These are phyloP conservation scores for Viridothelium virens DNA, from an alignment of 495 filamentous ascomycete species.

Conservation along the genomic window DNA sequence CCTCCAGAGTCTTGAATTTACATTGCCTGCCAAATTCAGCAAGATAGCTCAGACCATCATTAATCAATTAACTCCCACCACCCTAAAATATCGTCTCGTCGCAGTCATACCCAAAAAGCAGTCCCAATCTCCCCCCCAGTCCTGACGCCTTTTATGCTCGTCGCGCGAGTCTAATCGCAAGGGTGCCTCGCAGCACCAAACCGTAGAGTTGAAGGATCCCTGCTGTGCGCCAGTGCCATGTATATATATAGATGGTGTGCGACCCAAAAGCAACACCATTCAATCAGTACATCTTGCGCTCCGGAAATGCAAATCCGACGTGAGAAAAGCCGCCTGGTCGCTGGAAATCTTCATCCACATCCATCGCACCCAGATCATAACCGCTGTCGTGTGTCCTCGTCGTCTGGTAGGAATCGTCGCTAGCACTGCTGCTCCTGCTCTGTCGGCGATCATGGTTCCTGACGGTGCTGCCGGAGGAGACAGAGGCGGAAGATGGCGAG, in stretches of 20 bases:
- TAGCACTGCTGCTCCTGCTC: slow-evolving; percentile 4
- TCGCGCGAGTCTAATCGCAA: neutral
- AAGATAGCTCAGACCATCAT: too few species aligned
- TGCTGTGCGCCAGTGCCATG: neutral
- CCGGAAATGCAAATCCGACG: slow-evolving; percentile 8
- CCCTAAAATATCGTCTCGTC: neutral
- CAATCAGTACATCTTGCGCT: slow-evolving; percentile 8
- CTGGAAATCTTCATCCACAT: slow-evolving; percentile 6
- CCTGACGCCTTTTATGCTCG: neutral
- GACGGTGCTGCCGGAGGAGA: neutral
- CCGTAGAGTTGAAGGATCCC: neutral
- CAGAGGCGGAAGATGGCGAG: neutral
- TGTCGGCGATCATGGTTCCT: neutral
- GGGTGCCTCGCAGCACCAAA: neutral
- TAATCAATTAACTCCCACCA: neutral
- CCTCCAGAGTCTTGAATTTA: neutral
- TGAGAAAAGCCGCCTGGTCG: neutral
- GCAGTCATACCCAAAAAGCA: neutral
- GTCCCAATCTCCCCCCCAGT: neutral
- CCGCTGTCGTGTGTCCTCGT: slow-evolving; percentile 9
- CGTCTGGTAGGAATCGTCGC: slow-evolving; percentile 10
- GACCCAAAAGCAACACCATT: neutral
- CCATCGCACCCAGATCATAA: neutral
- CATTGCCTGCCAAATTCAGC: neutral
- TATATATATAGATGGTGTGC: neutral